Conservation (phyloP, 805 yeast genomes). For the Kluyveromyces wickerhamii region DNA sequence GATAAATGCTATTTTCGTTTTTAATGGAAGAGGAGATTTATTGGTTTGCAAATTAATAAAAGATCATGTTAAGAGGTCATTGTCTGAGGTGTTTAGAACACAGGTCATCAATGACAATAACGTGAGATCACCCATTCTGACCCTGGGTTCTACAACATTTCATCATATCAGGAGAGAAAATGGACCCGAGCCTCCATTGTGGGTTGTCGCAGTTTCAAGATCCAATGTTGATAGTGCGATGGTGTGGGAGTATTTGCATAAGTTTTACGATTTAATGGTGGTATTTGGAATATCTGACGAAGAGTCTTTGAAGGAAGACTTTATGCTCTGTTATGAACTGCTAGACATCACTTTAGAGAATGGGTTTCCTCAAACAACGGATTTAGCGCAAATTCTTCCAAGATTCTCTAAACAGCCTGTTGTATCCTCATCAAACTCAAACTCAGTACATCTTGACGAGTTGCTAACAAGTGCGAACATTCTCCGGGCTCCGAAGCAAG, state of each 20-base stretch:
- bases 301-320: constrained; percentile 51
- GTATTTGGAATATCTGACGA: constrained; percentile 36
- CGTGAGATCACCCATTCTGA: constrained; percentile 63
- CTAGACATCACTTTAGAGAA: constrained; percentile 55
- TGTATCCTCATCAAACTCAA: neutral
- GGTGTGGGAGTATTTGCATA: constrained; percentile 70
- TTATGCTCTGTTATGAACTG: constrained; percentile 63
- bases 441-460: constrained; percentile 2
- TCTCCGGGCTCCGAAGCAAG: constrained; percentile 14
- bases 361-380: constrained; percentile 25
- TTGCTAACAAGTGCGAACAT: constrained; percentile 1
- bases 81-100: constrained; percentile 83
- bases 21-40: constrained; percentile 75
- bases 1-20: constrained; percentile 80
- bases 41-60: constrained; percentile 65
- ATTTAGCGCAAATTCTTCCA: constrained; percentile 18
- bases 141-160: constrained; percentile 89
- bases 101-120: constrained; percentile 65
- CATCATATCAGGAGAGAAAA: constrained; percentile 57
- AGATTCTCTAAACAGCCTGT: constrained; percentile 21
- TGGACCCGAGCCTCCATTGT: constrained; percentile 37
- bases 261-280: constrained; percentile 46
- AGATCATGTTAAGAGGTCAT: constrained; percentile 68
- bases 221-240: constrained; percentile 79
- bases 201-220: constrained; percentile 85